Base-by-base conservation (phyloP, 805 yeast species). In the Schizosaccharomyces japonicus region DNA sequence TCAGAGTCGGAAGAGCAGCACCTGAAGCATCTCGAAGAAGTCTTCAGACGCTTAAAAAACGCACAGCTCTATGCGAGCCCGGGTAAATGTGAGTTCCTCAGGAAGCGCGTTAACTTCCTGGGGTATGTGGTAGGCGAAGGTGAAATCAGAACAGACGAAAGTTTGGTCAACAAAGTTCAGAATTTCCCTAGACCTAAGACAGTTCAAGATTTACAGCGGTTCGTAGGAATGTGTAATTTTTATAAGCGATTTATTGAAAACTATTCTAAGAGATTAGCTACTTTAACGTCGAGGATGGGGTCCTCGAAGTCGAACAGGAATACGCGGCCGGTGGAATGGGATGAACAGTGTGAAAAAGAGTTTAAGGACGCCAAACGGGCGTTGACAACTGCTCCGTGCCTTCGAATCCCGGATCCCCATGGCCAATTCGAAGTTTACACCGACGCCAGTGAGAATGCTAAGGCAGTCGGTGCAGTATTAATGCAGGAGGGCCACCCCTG, bases 1-100 rank as follows among this genome's bases (percentile, higher is more conserved):
- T 32, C 49, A 30, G 25, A 40, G 15, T n/a, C 48, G 1, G 29
- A 13, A 1, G 34, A 54, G 33, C 46, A 52, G 11, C 57, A 54
- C 40, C 5, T 15, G 4, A 23, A 15, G 7, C 51, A 49, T n/a
- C 31, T 46, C 1, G 34, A 39, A 17, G 21, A 7, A 11, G 23
- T 47, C 5, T 33, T 48, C 4, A 44, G 44, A 15, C 7, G 34
- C 23, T 34, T 47, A n/a, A 40, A 30, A n/a, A n/a, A 26, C 1
- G 25, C 29, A 25, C 25, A 40, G 21, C 13, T 49, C 3, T 31
- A 25, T 13, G 49, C 42, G 32, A 49, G 47, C 26, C 28, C 34
- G 3, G 25, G 33, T n/a, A 49, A 47, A 26, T 47, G 51, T 27
- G 44, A 40, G 31, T 49, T 49, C 27, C 30, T 23, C 44, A 23